A percentile compares a stretch with the other conserved stretches of the same genome.
Conservation (phyloP, 2,329 filamentous ascomycete species). For the Teratosphaeria destructans region DNA sequence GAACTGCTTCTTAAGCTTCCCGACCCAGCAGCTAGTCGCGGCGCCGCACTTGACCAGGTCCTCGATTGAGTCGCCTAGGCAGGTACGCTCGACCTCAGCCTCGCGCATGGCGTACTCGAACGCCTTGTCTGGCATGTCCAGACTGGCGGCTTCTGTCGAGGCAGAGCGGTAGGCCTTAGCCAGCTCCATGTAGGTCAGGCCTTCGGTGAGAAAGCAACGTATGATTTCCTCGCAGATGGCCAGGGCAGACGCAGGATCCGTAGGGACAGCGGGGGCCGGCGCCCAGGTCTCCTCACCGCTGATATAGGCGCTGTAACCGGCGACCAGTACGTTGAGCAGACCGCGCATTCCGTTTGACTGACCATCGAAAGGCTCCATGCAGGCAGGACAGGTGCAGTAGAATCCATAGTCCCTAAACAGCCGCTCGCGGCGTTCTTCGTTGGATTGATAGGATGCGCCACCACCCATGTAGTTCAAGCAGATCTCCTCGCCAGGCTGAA, state of each 20-base stretch:
- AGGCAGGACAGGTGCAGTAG: constrained; percentile 19
- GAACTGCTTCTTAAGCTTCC: background rate
- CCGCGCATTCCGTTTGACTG: background rate
- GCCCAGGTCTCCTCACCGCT: constrained; percentile 1
- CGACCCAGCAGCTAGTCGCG: constrained; percentile 4
- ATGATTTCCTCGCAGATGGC: constrained; percentile 46
- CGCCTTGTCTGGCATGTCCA: constrained; percentile 8
- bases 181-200: constrained; percentile 39
- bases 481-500: constrained; percentile 12
- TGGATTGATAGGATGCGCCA: constrained; percentile 2
- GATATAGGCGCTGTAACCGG: constrained; percentile 3
- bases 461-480: constrained; percentile 11
- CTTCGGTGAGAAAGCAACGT: constrained; percentile 84
- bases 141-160: constrained; percentile 9
- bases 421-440: constrained; percentile 9
- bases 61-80: constrained; percentile 13
- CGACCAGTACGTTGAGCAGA: background rate
- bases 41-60: constrained; percentile 4
- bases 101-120: constrained; percentile 14
- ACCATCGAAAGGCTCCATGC: constrained; percentile 9
- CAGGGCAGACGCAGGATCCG: background rate
- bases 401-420: constrained; percentile 18
- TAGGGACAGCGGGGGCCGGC: constrained; percentile 7
- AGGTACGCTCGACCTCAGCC: constrained; percentile 18
- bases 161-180: constrained; percentile 15